phyloP scores from a whole-genome alignment of 1,284 basidiomycete genomes.

The Xerocomus nothofagi region DNA sequence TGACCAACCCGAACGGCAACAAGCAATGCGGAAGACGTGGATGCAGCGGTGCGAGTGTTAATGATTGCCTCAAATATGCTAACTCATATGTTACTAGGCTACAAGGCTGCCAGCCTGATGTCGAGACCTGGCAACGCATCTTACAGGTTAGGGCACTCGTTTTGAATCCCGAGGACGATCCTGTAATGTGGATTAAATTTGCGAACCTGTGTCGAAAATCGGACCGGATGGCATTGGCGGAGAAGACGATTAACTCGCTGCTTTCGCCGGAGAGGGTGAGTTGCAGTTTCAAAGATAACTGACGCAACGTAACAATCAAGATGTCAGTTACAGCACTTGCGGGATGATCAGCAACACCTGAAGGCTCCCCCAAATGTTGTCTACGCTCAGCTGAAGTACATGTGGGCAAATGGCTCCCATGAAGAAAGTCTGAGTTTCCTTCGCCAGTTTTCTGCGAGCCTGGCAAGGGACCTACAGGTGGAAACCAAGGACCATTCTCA shows the following conservation, averaged over 20 bases:
- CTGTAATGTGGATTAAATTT: conserved; percentile 96
- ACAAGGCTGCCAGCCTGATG: conserved; percentile 96
- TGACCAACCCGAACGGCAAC: conserved; percentile 91
- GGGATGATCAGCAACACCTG: conserved; percentile 55
- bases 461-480: conserved; percentile 74
- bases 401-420: conserved; percentile 87
- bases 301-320: conserved; percentile 3
- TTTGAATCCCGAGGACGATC: conserved; percentile 91
- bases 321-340: conserved; percentile 39
- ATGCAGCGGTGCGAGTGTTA: conserved; percentile 72
- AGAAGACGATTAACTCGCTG: conserved; percentile 96
- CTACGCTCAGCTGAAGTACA: conserved; percentile 95
- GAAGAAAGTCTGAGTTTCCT: conserved; percentile 86
- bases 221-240: conserved; percentile 85
- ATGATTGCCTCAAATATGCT: background rate
- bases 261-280: conserved; percentile 65
- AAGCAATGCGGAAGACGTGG: conserved; percentile 89
- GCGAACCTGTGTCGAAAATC: conserved; percentile 87
- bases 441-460: conserved; percentile 78
- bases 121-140: conserved; percentile 99
- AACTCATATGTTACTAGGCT: conserved; percentile 50
- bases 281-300: conserved; percentile 8
- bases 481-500: conserved; percentile 49
- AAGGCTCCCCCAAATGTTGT: conserved; percentile 95
- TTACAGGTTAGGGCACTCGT: conserved; percentile 96